Evolutionary conservation across 2,329 filamentous ascomycete genomes (phyloP).

Genomic region (Fusarium sarcochroum): DNA sequence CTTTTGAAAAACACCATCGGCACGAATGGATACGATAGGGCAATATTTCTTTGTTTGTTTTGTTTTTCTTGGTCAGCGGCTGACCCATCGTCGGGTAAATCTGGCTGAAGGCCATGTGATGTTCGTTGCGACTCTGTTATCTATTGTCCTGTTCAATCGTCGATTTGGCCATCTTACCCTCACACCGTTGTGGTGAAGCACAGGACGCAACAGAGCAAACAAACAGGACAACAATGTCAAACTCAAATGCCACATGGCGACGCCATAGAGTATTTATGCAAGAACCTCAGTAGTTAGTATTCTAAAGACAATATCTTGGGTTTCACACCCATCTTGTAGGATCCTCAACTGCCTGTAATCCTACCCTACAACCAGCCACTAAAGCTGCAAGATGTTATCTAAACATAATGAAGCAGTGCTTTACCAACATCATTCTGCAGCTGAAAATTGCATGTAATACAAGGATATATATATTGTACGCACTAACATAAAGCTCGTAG

Average conservation of each 20-base stretch:
- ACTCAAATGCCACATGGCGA: conserved; percentile 11
- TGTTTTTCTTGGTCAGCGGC: conserved; percentile 37
- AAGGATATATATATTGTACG: conserved; percentile 31
- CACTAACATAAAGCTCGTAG: conserved; percentile 31
- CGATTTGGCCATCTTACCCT: no score
- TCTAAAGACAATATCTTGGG: no score
- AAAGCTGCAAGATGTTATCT: neutral
- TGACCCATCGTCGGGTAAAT: conserved; percentile 6
- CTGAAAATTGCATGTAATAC: neutral
- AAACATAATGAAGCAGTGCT: neutral
- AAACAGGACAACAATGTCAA: neutral
- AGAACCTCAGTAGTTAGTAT: neutral
- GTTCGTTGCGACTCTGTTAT: conserved; percentile 15
- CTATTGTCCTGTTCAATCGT: neutral
- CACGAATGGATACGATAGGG: conserved; percentile 22
- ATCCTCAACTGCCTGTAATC: neutral
- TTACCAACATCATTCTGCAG: neutral
- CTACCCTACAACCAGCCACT: neutral
- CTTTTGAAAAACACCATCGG: conserved; percentile 24
- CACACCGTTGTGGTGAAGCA: neutral
- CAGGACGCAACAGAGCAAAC: neutral
- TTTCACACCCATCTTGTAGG: no score
- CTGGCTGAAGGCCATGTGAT: conserved; percentile 13
- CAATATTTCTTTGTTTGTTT: conserved; percentile 1
- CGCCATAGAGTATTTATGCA: neutral